These are phyloP conservation scores for Globisporangium camurandrum DNA, from an alignment of 352 stramenopile species.

Conservation along the genomic window DNA sequence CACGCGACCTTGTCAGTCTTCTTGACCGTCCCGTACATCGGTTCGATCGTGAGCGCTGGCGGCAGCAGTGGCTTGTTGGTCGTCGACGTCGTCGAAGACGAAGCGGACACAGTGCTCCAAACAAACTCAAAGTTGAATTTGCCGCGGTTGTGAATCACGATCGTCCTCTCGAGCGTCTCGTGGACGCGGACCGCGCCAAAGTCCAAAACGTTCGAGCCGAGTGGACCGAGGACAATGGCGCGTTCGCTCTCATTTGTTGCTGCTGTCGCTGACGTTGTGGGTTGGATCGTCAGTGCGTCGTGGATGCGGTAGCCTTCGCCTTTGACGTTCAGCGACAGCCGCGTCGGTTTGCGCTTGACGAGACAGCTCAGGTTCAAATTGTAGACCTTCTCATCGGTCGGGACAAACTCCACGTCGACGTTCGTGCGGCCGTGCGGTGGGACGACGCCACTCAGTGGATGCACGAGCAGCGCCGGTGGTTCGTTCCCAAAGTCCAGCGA, in stretches of 20 bases:
- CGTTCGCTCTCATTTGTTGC: slow-evolving; percentile 34
- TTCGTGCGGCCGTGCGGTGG: slow-evolving; percentile 75
- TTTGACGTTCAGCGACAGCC: slow-evolving; percentile 91
- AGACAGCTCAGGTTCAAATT: slow-evolving; percentile 92
- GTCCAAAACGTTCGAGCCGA: slow-evolving; percentile 64
- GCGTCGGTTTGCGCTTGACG: slow-evolving; percentile 88
- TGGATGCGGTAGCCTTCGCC: slow-evolving; percentile 92
- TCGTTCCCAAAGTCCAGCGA: slow-evolving; percentile 79
- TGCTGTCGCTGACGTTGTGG: too few species aligned
- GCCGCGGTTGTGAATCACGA: slow-evolving; percentile 87
- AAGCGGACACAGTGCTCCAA: slow-evolving; percentile 33
- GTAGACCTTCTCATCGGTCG: slow-evolving; percentile 88
- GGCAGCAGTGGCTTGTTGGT: too few species aligned
- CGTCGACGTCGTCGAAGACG: neutral
- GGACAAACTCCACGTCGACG: slow-evolving; percentile 88
- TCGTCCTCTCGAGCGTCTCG: slow-evolving; percentile 46
- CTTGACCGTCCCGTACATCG: slow-evolving; percentile 78
- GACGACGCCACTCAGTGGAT: slow-evolving; percentile 86
- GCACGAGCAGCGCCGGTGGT: slow-evolving; percentile 66
- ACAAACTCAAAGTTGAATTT: slow-evolving; percentile 96
- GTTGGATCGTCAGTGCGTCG: slow-evolving; percentile 41
- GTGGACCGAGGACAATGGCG: slow-evolving; percentile 15
- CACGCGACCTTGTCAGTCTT: slow-evolving; percentile 83
- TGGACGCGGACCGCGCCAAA: slow-evolving; percentile 87
- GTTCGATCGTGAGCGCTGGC: slow-evolving; percentile 49